Percentiles rank a stretch among this genome's conserved stretches.
Conservation (phyloP, 352 stramenopile species). For the Halophytophthora batemanensis region DNA sequence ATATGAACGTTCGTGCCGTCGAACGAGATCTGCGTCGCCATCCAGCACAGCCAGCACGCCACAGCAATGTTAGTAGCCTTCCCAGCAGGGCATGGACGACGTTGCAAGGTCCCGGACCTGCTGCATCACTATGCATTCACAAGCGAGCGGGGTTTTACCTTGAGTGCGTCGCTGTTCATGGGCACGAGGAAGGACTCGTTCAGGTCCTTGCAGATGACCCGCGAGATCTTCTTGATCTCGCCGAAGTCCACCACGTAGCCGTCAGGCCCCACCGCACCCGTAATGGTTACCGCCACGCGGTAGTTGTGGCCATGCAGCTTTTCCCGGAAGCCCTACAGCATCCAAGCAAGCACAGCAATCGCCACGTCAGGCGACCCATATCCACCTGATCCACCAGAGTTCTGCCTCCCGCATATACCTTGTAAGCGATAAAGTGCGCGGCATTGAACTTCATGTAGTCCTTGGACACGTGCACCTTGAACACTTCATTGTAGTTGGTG, state of each 20-base stretch:
- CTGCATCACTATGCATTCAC: too few species aligned
- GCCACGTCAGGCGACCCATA: neutral
- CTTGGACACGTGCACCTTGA: conserved; percentile 87
- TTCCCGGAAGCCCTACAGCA: conserved; percentile 92
- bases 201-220: conserved; percentile 94
- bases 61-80: neutral
- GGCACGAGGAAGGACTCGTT: conserved; percentile 98
- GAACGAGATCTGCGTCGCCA: conserved; percentile 63
- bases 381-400: neutral
- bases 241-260: conserved; percentile 98
- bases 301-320: conserved; percentile 98
- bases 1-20: conserved; percentile 88
- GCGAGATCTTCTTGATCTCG: conserved; percentile 95
- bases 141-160: too few species aligned
- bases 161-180: conserved; percentile 92
- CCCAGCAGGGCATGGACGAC: neutral
- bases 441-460: conserved; percentile 93
- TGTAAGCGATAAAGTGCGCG: conserved; percentile 89
- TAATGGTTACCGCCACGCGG: conserved; percentile 90
- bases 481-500: conserved; percentile 62
- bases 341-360: conserved; percentile 7
- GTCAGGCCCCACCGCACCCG: conserved; percentile 83
- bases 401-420: conserved; percentile 29
- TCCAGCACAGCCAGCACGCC: neutral
- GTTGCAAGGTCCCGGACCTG: too few species aligned